Conservation (phyloP, 768 basidiomycete genomes). For the Rhodocollybia butyracea region DNA sequence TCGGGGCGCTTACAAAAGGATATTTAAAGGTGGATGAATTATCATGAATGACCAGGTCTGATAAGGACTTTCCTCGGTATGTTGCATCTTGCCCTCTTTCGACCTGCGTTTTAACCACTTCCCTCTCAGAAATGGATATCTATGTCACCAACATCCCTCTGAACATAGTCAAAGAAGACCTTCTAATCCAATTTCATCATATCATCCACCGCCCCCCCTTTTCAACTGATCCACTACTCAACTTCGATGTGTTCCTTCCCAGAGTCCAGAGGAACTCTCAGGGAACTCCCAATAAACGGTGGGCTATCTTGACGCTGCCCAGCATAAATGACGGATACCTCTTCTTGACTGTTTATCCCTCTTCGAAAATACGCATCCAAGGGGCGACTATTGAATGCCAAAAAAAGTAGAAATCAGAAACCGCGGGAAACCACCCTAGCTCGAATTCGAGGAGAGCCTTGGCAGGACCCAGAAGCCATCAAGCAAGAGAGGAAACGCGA, state of each 20-base stretch:
- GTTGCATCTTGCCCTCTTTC: neutral
- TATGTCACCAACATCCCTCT: neutral
- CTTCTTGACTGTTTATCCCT: neutral
- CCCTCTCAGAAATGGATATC: neutral
- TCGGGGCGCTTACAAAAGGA: too few species aligned
- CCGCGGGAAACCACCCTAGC: neutral
- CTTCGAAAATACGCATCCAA: neutral
- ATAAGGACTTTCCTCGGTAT: neutral
- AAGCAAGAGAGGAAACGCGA: neutral
- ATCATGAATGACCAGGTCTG: too few species aligned
- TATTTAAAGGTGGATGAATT: too few species aligned
- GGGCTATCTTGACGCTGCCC: neutral
- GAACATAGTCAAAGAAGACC: neutral
- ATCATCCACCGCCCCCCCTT: constrained; percentile 3
- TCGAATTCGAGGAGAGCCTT: neutral
- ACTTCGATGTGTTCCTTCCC: neutral
- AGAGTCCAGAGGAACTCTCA: neutral
- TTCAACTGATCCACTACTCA: neutral
- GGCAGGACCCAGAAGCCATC: constrained; percentile 1
- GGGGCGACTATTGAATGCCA: neutral
- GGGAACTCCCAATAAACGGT: neutral
- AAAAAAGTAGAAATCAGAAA: neutral
- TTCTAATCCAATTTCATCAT: neutral
- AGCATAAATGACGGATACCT: neutral
- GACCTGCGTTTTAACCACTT: neutral